Percentiles rank a stretch among this genome's conserved stretches.
Evolutionary conservation across 768 basidiomycete genomes (phyloP).

Genomic region (Kwoniella mangroviensis): DNA sequence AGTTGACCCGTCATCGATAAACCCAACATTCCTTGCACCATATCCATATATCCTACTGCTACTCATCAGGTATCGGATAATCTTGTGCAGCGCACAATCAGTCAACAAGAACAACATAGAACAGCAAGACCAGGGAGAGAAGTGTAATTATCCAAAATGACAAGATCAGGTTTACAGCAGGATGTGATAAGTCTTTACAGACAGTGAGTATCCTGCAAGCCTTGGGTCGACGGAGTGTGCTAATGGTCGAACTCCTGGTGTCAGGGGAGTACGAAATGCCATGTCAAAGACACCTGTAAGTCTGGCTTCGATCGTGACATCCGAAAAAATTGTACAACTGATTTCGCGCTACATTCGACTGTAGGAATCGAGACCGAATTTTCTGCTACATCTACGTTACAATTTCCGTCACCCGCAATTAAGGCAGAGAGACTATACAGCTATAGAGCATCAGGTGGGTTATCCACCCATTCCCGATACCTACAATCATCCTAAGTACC

Average conservation of each 20-base stretch:
- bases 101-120: no score
- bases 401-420: slow-evolving; percentile 52
- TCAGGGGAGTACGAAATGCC: slow-evolving; percentile 46
- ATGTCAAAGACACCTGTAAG: slow-evolving; percentile 43
- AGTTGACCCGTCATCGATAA: not conserved
- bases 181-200: slow-evolving; percentile 56
- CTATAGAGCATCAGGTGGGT: slow-evolving; percentile 57
- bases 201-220: slow-evolving; percentile 38
- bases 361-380: slow-evolving; percentile 46
- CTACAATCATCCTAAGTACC: not conserved
- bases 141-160: not conserved
- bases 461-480: not conserved
- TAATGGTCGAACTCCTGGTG: not conserved
- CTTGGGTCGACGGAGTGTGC: no score
- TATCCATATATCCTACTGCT: no score
- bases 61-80: no score
- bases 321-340: not conserved
- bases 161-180: slow-evolving; percentile 53
- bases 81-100: no score
- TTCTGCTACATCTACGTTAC: slow-evolving; percentile 53
- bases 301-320: not conserved
- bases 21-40: slow-evolving; percentile 2
- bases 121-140: not conserved
- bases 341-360: not conserved
- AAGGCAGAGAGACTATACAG: slow-evolving; percentile 49